Percentiles rank a stretch among this genome's conserved stretches.
Conservation (phyloP, 768 basidiomycete genomes). For the Artomyces pyxidatus region DNA sequence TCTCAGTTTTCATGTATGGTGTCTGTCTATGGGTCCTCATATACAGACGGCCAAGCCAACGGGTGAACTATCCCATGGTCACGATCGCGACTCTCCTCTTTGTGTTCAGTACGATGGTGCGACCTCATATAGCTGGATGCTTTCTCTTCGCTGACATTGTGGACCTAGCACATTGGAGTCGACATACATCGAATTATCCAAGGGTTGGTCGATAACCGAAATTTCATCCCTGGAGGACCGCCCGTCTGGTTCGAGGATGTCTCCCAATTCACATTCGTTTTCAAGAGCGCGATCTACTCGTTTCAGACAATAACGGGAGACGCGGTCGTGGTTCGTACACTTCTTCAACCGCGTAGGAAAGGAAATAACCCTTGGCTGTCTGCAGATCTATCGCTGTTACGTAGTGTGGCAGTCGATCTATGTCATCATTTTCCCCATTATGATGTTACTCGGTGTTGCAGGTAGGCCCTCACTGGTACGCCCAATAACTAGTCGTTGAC, state of each 20-base stretch:
- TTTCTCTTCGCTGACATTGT: neutral
- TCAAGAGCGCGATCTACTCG: neutral
- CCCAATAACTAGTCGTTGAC: too few species aligned
- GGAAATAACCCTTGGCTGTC: neutral
- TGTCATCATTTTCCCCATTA: slow-evolving; percentile 11
- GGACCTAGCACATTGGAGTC: neutral
- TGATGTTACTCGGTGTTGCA: slow-evolving; percentile 16
- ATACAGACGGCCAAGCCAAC: neutral
- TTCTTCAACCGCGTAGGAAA: neutral
- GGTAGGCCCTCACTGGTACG: slow-evolving; percentile 13
- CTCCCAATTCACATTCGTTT: neutral
- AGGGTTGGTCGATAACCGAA: neutral
- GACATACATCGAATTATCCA: neutral
- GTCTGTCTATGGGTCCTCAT: slow-evolving; percentile 1
- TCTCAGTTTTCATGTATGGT: slow-evolving; percentile 4
- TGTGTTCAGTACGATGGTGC: neutral
- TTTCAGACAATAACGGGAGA: neutral
- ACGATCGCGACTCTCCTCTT: neutral
- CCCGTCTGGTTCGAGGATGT: neutral
- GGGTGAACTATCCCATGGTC: neutral
- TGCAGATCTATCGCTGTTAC: slow-evolving; percentile 21
- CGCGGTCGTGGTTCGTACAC: neutral
- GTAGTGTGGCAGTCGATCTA: slow-evolving; percentile 14
- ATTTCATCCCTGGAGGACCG: neutral
- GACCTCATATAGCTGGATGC: neutral